Evolutionary conservation across 768 basidiomycete species (phyloP).

Genomic region (Russula dissimulans): DNA sequence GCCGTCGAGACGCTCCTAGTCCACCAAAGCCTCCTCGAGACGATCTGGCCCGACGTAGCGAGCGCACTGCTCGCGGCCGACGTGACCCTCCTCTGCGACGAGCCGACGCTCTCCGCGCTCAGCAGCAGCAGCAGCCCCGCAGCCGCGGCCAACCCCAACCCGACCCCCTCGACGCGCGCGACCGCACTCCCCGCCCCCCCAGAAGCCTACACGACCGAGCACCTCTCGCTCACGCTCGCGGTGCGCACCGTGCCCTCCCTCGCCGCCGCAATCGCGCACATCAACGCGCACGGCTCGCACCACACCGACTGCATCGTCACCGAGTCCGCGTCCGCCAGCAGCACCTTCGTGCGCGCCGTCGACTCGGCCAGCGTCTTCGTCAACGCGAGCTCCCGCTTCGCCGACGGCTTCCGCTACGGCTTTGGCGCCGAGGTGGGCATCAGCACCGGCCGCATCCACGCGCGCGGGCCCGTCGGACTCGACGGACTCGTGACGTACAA

Average conservation of each 20-base stretch:
- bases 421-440: constrained; percentile 98
- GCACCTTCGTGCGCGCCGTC: constrained; percentile 75
- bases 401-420: constrained; percentile 94
- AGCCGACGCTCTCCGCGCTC: constrained; percentile 49
- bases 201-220: constrained; percentile 78
- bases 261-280: constrained; percentile 68
- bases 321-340: constrained; percentile 54
- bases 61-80: constrained; percentile 53
- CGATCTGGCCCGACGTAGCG: constrained; percentile 78
- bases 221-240: constrained; percentile 77
- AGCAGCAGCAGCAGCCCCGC: constrained; percentile 24
- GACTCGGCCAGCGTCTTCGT: constrained; percentile 90
- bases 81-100: constrained; percentile 78
- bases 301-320: constrained; percentile 94
- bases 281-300: constrained; percentile 89
- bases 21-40: constrained; percentile 60
- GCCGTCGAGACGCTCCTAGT: constrained; percentile 83
- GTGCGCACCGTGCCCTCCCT: constrained; percentile 70
- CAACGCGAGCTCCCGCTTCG: constrained; percentile 93
- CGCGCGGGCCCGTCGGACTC: constrained; percentile 90
- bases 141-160: constrained; percentile 6
- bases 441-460: constrained; percentile 92
- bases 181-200: constrained; percentile 35
- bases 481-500: constrained; percentile 95
- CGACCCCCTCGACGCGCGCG: constrained; percentile 40